phyloP scores from a whole-genome alignment of 176 grass and related monocot species.

The Musa itinerans region DNA sequence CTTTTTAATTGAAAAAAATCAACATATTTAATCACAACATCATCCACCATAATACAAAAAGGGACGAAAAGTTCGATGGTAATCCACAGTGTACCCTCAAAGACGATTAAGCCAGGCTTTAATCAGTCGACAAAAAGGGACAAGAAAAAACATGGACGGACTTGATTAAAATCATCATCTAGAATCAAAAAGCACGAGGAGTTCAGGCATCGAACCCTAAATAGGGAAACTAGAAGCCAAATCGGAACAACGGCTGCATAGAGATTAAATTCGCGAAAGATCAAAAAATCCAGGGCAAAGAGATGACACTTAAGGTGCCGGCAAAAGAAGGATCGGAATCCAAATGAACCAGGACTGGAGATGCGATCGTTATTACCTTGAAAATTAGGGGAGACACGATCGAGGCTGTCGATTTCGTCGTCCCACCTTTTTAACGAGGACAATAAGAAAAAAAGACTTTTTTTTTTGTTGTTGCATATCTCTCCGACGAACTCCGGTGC shows the following conservation, averaged over 20 bases:
- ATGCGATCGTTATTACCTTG: not conserved
- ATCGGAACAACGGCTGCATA: not conserved
- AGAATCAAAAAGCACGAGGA: not conserved
- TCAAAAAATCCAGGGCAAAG: not conserved
- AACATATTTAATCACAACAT: no score
- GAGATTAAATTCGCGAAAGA: not conserved
- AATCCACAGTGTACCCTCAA: no score
- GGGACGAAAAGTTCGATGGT: no score
- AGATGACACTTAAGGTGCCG: not conserved
- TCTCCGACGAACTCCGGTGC: no score
- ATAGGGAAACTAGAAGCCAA: not conserved
- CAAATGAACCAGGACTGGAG: not conserved
- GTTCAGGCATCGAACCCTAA: not conserved
- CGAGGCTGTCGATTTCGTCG: not conserved
- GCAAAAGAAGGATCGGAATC: not conserved
- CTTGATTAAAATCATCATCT: not conserved
- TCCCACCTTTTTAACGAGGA: not conserved
- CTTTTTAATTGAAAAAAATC: no score
- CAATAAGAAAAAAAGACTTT: no score
- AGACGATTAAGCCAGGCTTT: no score
- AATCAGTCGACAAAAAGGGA: no score
- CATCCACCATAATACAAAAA: no score
- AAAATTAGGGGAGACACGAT: not conserved
- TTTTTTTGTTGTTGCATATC: no score
- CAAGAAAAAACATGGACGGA: no score